Evolutionary conservation across 2,329 filamentous ascomycete species (phyloP).

Genomic region (Diaporthe humulicola): DNA sequence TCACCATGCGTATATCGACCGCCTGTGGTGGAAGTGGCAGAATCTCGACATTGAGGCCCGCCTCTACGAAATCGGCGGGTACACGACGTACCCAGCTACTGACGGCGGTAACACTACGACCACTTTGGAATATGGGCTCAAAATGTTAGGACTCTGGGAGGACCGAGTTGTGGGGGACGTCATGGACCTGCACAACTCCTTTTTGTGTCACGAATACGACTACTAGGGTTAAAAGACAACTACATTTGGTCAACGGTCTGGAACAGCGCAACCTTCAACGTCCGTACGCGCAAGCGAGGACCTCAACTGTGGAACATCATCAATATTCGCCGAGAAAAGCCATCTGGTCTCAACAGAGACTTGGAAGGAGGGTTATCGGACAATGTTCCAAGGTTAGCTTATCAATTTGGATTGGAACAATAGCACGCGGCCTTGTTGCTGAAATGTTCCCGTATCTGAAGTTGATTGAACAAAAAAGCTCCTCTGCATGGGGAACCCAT

Average conservation of each 20-base stretch:
- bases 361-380: no score
- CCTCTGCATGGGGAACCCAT: no score
- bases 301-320: no score
- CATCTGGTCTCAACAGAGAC: no score
- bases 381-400: no score
- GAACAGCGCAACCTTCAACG: no score
- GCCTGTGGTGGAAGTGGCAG: constrained; percentile 44
- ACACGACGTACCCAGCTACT: constrained; percentile 2
- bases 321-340: no score
- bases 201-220: constrained; percentile 4
- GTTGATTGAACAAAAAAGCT: no score
- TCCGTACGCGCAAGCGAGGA: no score
- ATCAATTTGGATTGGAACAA: no score
- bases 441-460: no score
- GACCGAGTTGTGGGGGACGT: not conserved
- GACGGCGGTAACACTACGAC: constrained; percentile 6
- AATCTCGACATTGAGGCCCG: not conserved
- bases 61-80: constrained; percentile 28
- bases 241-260: not conserved
- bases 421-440: no score
- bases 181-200: constrained; percentile 10
- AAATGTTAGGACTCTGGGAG: not conserved
- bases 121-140: not conserved
- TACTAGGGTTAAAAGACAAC: not conserved
- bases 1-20: constrained; percentile 49